These are phyloP conservation scores for Phytophthora tentaculata DNA, from an alignment of 352 stramenopile species.

Conservation along the genomic window DNA sequence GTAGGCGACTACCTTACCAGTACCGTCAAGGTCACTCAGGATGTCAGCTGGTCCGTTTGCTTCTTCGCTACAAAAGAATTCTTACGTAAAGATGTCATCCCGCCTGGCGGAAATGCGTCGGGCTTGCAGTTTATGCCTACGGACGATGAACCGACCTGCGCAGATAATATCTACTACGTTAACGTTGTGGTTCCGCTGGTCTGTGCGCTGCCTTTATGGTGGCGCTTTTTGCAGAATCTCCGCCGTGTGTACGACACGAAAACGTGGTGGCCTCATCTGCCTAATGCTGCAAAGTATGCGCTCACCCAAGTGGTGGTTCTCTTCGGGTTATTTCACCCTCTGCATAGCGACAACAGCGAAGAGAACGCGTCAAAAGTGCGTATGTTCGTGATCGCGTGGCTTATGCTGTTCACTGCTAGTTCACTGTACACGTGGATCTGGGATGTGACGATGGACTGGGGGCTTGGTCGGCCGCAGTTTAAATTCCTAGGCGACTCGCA, in stretches of 20 bases:
- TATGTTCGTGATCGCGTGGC: constrained; percentile 73
- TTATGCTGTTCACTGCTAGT: constrained; percentile 80
- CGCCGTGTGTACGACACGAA: constrained; percentile 95
- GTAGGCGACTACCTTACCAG: constrained; percentile 89
- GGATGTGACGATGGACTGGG: constrained; percentile 91
- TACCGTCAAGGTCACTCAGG: constrained; percentile 84
- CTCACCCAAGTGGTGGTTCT: constrained; percentile 85
- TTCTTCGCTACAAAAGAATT: constrained; percentile 97
- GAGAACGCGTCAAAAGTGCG: constrained; percentile 30
- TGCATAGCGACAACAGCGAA: constrained; percentile 48
- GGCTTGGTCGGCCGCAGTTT: constrained; percentile 76
- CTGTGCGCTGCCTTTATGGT: constrained; percentile 95
- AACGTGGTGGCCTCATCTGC: constrained; percentile 95
- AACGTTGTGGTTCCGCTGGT: constrained; percentile 95
- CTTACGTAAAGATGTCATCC: constrained; percentile 65
- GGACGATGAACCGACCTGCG: constrained; percentile 36
- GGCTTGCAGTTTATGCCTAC: constrained; percentile 23
- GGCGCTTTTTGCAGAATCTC: constrained; percentile 97
- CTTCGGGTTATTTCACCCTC: constrained; percentile 88
- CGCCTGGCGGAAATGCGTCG: constrained; percentile 15
- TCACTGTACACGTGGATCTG: constrained; percentile 86
- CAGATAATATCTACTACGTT: constrained; percentile 92
- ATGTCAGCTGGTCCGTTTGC: constrained; percentile 94
- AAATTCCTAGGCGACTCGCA: constrained; percentile 83
- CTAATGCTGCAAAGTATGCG: constrained; percentile 97